Base-by-base conservation (phyloP, 2,329 filamentous ascomycete genomes). In the Clonostachys byssicola region DNA sequence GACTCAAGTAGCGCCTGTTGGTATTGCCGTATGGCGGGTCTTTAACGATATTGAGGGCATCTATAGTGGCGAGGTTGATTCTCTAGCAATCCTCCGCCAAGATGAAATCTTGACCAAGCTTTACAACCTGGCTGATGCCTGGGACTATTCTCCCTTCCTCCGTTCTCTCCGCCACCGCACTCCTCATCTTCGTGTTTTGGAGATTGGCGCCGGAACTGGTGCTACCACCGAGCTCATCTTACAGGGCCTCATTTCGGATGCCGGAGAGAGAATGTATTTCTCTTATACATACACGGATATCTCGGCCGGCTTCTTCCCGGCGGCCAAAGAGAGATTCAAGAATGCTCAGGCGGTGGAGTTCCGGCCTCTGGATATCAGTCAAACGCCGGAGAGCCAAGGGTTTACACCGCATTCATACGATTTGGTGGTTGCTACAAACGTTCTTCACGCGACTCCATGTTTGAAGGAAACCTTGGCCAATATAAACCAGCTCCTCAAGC, bases 141-240 rank as follows among this genome's bases (percentile, higher is more conserved):
- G 14, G 14, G 36, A 39, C 36, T 39, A 39, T 10, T n/a, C 14
- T 18, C 36, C 36, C 6, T 39, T 39, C 14, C 14, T 39, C 36
- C 36, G 18, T 5, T 18, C 41, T 6, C 5, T 42, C 5, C 20
- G 35, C 13, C 17, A 17, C 34, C 34, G 16, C 35, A 50, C 55
- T 8, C 56, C 58, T 1, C 46, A 50, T 12, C 47, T 63, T 9
- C 50, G 47, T 14, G 44, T 63, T 17, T 54, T 63, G 2, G 60
- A 63, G 45, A 48, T 63, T 34, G 60, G 58, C 9, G 54, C 53
- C 6, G 56, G 56, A 12, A 71, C 63, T 2, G 67, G 67, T 5
- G 58, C 60, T 7, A 60, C 64, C 33, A 70, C 67, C 6, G 36
- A 39, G 36, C 36, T 18, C 17, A 39, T 39, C 36, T 18, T 39